Evolutionary conservation across 192 early-diverging fungal genomes (phyloP), one percentile per base, ranked within the genome.

Genomic region (Geranomyces michiganensis): DNA sequence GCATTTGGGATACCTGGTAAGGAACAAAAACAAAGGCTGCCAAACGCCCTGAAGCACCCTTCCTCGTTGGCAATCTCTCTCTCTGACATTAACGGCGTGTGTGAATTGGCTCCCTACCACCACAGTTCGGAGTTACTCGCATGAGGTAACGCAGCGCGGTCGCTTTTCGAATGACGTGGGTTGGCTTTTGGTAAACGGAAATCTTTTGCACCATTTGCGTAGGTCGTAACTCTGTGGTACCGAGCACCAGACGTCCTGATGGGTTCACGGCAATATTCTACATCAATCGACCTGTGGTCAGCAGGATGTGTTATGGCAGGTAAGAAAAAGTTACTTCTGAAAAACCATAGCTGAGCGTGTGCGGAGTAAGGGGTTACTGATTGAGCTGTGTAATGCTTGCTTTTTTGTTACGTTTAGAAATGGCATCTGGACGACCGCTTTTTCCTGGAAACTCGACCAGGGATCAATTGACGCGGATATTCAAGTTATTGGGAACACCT

Each of bases 191-290:
- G n/a, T n/a, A n/a, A n/a, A n/a, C n/a, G n/a, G n/a, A n/a, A n/a
- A n/a, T n/a, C n/a, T n/a, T n/a, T n/a, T n/a, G n/a, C n/a, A n/a
- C n/a, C n/a, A n/a, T n/a, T n/a, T 41, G 5, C 10, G 10, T 55
- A 75, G 68, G 96, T 98, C 12, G 96, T 98, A 29, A 98, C 96
- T 15, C 80, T 99, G 62, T 99, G 96, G 96, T 99, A 99, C 74
- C 86, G 96, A 46, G 90, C 94, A 17, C 96, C 94, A 2, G 95
- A 97, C 78, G 93, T 97, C 15, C 81, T 99, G 15, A 85, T 99
- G 72, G 96, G 96, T 15, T 97, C 95, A 45, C 83, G 92, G 62
- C 91, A 90, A 60, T 99, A 99, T 78, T 87, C 90, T 5, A 96
- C 91, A 14, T 92, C 93, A 24, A 96, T 98, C 64, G 96, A 98